Conservation (phyloP, 208 protist genomes). For the Leishmania tropica region DNA sequence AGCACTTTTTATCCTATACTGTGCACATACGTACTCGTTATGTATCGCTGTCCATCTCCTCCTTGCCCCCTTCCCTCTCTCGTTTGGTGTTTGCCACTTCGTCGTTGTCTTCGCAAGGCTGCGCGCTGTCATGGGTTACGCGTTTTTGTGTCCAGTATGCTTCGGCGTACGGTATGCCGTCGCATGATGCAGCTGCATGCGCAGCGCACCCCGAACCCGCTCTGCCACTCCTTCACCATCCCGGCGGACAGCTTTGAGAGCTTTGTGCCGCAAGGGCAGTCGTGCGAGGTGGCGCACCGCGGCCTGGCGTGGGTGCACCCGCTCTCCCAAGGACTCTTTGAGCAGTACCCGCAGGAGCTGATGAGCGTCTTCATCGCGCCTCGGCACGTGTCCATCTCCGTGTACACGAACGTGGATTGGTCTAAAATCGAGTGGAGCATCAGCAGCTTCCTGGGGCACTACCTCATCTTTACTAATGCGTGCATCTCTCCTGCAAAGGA, state of each 20-base stretch:
- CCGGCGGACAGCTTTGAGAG: constrained; percentile 72
- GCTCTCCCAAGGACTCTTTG: constrained; percentile 83
- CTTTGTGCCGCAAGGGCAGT: constrained; percentile 81
- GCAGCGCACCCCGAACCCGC: constrained; percentile 82
- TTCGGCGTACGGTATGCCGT: constrained; percentile 40
- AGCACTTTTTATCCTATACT: not conserved
- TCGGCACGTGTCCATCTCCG: constrained; percentile 74
- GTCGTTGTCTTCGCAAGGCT: not conserved
- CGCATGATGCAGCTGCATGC: constrained; percentile 78
- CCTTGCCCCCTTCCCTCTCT: not conserved
- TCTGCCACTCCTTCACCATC: constrained; percentile 78
- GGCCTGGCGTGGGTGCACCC: constrained; percentile 88
- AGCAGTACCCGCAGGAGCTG: constrained; percentile 88
- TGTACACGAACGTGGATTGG: constrained; percentile 79
- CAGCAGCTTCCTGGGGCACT: constrained; percentile 89
- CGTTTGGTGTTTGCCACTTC: not conserved
- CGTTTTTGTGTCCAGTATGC: constrained; percentile 32
- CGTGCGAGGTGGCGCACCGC: constrained; percentile 86
- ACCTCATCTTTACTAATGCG: constrained; percentile 74
- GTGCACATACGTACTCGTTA: not conserved
- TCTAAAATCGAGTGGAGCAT: constrained; percentile 81
- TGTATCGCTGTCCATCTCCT: not conserved
- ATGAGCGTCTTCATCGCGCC: constrained; percentile 84
- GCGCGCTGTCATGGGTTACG: not conserved
- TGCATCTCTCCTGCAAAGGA: constrained; percentile 74